Evolutionary conservation across 2,329 filamentous ascomycete species (phyloP).

Genomic region (Fusarium tuaranense): DNA sequence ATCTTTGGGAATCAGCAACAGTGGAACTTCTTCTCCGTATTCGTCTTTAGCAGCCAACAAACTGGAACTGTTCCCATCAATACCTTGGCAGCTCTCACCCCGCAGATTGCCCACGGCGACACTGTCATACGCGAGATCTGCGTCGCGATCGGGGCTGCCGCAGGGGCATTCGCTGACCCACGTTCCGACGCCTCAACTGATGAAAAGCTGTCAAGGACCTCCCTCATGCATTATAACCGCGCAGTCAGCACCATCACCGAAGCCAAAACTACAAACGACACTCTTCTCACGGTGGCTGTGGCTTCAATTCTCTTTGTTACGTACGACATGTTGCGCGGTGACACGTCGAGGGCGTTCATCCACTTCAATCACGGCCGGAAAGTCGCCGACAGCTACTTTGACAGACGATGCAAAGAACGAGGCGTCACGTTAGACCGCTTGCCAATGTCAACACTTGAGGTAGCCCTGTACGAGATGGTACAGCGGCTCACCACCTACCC

Average conservation of each 20-base stretch:
- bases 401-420: slow-evolving; percentile 23
- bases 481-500: slow-evolving; percentile 39
- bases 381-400: slow-evolving; percentile 37
- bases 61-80: slow-evolving; percentile 33
- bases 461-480: slow-evolving; percentile 33
- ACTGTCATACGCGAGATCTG: slow-evolving; percentile 35
- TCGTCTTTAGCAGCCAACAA: slow-evolving; percentile 34
- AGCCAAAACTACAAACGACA: not conserved
- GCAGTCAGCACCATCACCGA: slow-evolving; percentile 26
- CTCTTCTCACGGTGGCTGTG: slow-evolving; percentile 30
- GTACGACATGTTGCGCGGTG: slow-evolving; percentile 37
- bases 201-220: slow-evolving; percentile 18
- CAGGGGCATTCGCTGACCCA: slow-evolving; percentile 25
- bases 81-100: slow-evolving; percentile 31
- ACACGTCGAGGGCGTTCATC: slow-evolving; percentile 25
- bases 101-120: slow-evolving; percentile 35
- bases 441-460: slow-evolving; percentile 25
- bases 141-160: slow-evolving; percentile 34
- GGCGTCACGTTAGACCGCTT: slow-evolving; percentile 19
- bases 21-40: slow-evolving; percentile 37
- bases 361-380: slow-evolving; percentile 35
- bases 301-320: slow-evolving; percentile 38
- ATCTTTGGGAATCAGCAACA: slow-evolving; percentile 38
- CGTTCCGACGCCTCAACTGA: slow-evolving; percentile 14
- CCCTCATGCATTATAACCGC: slow-evolving; percentile 35